Evolutionary conservation across 1,139 yeast genomes (phyloP).

Genomic region (Kodamaea sp.): DNA sequence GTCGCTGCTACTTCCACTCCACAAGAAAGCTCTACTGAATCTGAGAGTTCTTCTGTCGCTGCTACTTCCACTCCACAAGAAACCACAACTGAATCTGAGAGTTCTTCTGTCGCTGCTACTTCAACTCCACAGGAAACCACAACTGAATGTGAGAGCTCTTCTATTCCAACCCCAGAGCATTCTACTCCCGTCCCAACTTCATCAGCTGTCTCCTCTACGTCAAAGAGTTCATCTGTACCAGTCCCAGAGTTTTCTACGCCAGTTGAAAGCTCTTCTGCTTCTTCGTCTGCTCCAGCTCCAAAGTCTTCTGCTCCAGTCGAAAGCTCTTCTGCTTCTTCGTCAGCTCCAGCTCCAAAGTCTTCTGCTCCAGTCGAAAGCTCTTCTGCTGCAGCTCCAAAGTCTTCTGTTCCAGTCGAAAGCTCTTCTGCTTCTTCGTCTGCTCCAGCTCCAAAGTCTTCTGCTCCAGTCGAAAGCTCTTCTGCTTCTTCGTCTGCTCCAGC

Average conservation of each 20-base stretch:
- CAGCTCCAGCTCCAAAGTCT: neutral
- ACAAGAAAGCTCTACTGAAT: too few species aligned
- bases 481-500: neutral
- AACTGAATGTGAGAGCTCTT: too few species aligned
- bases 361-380: neutral
- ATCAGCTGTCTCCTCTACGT: neutral
- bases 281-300: constrained; percentile 1
- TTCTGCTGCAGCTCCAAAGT: neutral
- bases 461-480: neutral
- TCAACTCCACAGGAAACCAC: too few species aligned
- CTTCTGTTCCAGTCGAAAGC: neutral
- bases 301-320: neutral
- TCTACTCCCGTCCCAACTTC: constrained; percentile 2
- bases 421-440: neutral
- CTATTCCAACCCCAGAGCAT: constrained; percentile 1
- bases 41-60: neutral
- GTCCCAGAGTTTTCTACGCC: constrained; percentile 1
- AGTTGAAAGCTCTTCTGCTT: neutral
- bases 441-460: neutral
- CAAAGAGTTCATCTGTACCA: too few species aligned
- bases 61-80: too few species aligned
- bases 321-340: neutral
- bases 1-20: neutral
- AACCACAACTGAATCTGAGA: too few species aligned
- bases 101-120: neutral